phyloP scores from a whole-genome alignment of 2,329 filamentous ascomycete genomes.

The Arthroderma sp. region DNA sequence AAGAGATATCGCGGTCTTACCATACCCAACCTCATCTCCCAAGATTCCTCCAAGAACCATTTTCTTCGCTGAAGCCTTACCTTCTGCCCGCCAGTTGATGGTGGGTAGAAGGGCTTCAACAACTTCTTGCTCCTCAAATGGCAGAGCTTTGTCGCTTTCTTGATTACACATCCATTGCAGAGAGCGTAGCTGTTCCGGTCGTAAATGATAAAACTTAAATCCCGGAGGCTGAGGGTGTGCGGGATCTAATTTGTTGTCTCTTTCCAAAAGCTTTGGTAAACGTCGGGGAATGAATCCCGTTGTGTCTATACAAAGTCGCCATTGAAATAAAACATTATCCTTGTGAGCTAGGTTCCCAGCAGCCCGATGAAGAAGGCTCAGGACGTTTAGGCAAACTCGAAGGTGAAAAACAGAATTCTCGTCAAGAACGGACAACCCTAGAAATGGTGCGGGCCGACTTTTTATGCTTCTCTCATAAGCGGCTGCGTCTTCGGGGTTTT shows the following conservation, averaged over 20 bases:
- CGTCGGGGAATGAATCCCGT: slow-evolving; percentile 22
- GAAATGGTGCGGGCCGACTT: slow-evolving; percentile 33
- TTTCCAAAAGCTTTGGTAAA: slow-evolving; percentile 33
- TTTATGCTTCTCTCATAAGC: slow-evolving; percentile 42
- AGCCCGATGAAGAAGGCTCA: slow-evolving; percentile 28
- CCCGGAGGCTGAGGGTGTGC: slow-evolving; percentile 24
- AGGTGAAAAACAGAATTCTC: slow-evolving; percentile 26
- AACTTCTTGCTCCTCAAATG: slow-evolving; percentile 43
- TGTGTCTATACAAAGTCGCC: slow-evolving; percentile 41
- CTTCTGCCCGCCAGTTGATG: slow-evolving; percentile 48
- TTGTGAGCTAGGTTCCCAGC: slow-evolving; percentile 19
- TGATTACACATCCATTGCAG: slow-evolving; percentile 49
- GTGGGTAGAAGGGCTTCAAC: slow-evolving; percentile 43
- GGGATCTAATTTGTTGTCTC: slow-evolving; percentile 32
- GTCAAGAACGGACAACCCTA: slow-evolving; percentile 28
- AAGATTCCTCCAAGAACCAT: slow-evolving; percentile 47
- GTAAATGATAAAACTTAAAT: slow-evolving; percentile 31
- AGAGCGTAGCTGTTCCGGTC: slow-evolving; percentile 43
- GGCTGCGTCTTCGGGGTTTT: slow-evolving; percentile 41
- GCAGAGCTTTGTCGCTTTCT: slow-evolving; percentile 32
- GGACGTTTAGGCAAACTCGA: slow-evolving; percentile 28
- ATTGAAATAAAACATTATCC: slow-evolving; percentile 22
- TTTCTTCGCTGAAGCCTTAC: slow-evolving; percentile 24
- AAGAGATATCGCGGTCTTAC: slow-evolving; percentile 52
- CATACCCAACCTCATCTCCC: slow-evolving; percentile 54